A percentile compares a stretch with the other conserved stretches of the same genome.
phyloP scores from a whole-genome alignment of 2,329 filamentous ascomycete species.

The Trichoderma atrobrunneum region DNA sequence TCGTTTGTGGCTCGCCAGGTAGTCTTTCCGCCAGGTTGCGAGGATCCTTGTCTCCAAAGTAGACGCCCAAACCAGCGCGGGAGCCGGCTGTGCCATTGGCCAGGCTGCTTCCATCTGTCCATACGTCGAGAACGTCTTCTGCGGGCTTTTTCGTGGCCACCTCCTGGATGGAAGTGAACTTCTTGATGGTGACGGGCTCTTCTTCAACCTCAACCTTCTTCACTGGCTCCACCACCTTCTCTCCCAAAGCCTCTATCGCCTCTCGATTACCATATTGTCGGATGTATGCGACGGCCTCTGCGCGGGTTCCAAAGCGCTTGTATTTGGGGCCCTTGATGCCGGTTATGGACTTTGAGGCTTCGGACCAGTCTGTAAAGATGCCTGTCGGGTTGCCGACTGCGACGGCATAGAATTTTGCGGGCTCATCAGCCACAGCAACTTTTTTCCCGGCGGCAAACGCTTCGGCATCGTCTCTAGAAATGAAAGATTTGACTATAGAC shows the following conservation, averaged over 20 bases:
- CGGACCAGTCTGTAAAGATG: slow-evolving; percentile 63
- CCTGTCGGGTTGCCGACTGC: slow-evolving; percentile 57
- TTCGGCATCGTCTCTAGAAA: slow-evolving; percentile 69
- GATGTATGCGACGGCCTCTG: slow-evolving; percentile 79
- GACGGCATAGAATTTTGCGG: slow-evolving; percentile 57
- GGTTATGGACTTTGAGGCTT: slow-evolving; percentile 69
- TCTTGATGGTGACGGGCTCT: slow-evolving; percentile 24
- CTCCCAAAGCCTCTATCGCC: slow-evolving; percentile 42
- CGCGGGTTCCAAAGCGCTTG: slow-evolving; percentile 64
- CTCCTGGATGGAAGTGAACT: slow-evolving; percentile 27
- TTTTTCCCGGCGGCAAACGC: slow-evolving; percentile 66
- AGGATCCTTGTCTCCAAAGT: slow-evolving; percentile 55
- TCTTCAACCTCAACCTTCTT: neutral
- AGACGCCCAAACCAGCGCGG: slow-evolving; percentile 61
- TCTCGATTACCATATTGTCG: slow-evolving; percentile 44
- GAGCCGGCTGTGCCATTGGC: slow-evolving; percentile 57
- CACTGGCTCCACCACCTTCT: slow-evolving; percentile 25
- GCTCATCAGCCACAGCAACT: slow-evolving; percentile 37
- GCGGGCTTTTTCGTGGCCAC: slow-evolving; percentile 4
- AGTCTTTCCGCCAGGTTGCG: slow-evolving; percentile 74
- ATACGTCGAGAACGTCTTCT: slow-evolving; percentile 41
- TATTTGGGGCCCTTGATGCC: slow-evolving; percentile 69
- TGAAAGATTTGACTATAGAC: slow-evolving; percentile 73
- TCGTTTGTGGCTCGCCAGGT: slow-evolving; percentile 74
- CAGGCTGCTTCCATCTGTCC: slow-evolving; percentile 62